Evolutionary conservation across 1,284 basidiomycete species (phyloP).

Genomic region (Leccinum olivaceoglutinosum): DNA sequence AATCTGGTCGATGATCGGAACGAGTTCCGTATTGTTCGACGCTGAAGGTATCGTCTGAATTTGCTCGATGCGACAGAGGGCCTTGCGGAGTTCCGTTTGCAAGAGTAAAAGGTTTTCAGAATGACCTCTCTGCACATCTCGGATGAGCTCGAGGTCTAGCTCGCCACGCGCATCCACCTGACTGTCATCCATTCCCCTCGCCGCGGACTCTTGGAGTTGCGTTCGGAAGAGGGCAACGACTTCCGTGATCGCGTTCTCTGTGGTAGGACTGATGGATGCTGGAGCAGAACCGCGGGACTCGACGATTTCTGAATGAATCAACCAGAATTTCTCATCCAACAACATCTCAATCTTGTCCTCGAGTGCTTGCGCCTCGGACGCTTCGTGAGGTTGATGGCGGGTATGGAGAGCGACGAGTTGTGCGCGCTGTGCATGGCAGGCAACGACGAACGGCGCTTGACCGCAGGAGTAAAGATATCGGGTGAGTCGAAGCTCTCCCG

Average conservation of each 20-base stretch:
- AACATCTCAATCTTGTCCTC: conserved; percentile 55
- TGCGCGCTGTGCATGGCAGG: conserved; percentile 46
- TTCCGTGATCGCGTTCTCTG: conserved; percentile 59
- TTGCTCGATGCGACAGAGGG: conserved; percentile 37
- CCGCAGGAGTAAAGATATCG: conserved; percentile 47
- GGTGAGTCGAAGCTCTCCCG: conserved; percentile 27
- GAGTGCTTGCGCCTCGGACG: conserved; percentile 51
- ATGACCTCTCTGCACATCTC: conserved; percentile 64
- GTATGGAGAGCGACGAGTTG: conserved; percentile 37
- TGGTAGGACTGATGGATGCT: conserved; percentile 36
- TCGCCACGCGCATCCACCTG: conserved; percentile 69
- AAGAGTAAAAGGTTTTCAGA: conserved; percentile 52
- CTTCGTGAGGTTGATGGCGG: conserved; percentile 48
- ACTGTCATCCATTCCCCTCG: conserved; percentile 54
- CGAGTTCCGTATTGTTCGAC: conserved; percentile 27
- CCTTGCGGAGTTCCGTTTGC: conserved; percentile 49
- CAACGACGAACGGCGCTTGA: conserved; percentile 54
- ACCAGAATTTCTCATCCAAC: conserved; percentile 64
- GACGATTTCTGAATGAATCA: conserved; percentile 40
- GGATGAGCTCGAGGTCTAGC: conserved; percentile 70
- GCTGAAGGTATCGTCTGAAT: conserved; percentile 17
- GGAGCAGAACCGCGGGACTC: conserved; percentile 18
- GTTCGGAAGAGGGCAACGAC: conserved; percentile 61
- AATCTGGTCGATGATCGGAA: conserved; percentile 49
- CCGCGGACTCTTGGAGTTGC: conserved; percentile 59